A percentile compares a stretch with the other conserved stretches of the same genome.
Conservation (phyloP, 2,329 filamentous ascomycete genomes). For the Trichophyton schoenleinii region DNA sequence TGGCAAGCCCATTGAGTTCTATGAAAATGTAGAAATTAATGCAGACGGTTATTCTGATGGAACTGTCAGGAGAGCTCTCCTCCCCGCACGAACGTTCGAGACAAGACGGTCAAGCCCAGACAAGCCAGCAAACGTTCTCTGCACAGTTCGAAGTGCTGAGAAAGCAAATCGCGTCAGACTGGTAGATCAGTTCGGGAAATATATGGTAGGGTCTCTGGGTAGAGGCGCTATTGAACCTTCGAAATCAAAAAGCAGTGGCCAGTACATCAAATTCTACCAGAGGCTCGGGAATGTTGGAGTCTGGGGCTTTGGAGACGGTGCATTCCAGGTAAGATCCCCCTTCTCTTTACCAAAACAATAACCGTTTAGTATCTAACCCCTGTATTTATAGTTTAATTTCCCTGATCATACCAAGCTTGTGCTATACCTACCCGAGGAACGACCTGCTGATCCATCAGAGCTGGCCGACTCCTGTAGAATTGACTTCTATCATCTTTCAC, state of each 20-base stretch:
- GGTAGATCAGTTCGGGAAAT: conserved; percentile 40
- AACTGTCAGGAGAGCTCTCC: conserved; percentile 30
- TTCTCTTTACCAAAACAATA: background rate
- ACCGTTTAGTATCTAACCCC: background rate
- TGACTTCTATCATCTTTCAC: conserved; percentile 39
- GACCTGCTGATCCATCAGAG: conserved; percentile 9
- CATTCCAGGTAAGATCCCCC: conserved; percentile 29
- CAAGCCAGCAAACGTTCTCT: conserved; percentile 20
- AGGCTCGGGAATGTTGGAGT: conserved; percentile 41
- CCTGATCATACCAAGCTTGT: conserved; percentile 41
- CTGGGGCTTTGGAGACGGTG: conserved; percentile 39
- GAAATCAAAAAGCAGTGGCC: conserved; percentile 18
- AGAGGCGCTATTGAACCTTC: conserved; percentile 28
- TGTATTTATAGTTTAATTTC: conserved; percentile 34
- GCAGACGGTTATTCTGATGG: conserved; percentile 19
- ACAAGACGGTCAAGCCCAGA: conserved; percentile 21
- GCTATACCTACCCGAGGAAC: conserved; percentile 30
- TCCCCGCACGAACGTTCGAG: conserved; percentile 31
- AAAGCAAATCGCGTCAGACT: conserved; percentile 38
- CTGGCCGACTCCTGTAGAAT: conserved; percentile 22
- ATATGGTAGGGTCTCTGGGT: conserved; percentile 39
- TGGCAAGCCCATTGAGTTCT: conserved; percentile 35
- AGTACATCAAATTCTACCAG: conserved; percentile 40
- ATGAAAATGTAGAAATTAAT: conserved; percentile 32
- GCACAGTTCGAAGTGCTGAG: conserved; percentile 31